A percentile compares a stretch with the other conserved stretches of the same genome.
phyloP scores from a whole-genome alignment of 1,284 basidiomycete genomes.

The Serendipita sp. region DNA sequence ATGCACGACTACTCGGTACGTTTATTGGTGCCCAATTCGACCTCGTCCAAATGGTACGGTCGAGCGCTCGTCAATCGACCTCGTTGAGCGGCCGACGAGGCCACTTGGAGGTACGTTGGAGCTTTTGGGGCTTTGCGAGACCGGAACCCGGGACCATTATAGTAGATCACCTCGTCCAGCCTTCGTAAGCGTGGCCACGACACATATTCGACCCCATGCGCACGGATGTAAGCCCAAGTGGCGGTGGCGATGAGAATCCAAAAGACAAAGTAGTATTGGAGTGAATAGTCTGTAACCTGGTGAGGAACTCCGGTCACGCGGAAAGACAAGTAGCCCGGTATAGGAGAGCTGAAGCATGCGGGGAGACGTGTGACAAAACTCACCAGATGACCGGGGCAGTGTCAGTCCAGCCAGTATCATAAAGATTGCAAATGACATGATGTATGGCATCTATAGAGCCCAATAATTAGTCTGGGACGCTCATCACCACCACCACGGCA shows the following conservation, averaged over 20 bases:
- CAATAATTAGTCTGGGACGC: background rate
- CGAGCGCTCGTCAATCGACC: conserved; percentile 25
- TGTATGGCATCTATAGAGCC: conserved; percentile 65
- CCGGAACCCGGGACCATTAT: conserved; percentile 75
- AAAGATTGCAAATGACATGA: conserved; percentile 68
- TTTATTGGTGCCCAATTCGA: conserved; percentile 51
- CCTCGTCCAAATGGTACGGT: conserved; percentile 30
- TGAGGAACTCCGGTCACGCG: conserved; percentile 8
- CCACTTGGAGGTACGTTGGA: conserved; percentile 22
- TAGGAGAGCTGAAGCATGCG: conserved; percentile 11
- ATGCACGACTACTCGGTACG: conserved; percentile 38
- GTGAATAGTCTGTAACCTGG: conserved; percentile 51
- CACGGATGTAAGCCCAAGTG: conserved; percentile 55
- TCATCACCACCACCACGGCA: background rate
- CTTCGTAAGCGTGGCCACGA: conserved; percentile 87
- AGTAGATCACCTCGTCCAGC: conserved; percentile 72
- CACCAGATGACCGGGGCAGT: conserved; percentile 71
- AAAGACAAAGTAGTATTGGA: conserved; percentile 64
- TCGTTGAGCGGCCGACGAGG: conserved; percentile 17
- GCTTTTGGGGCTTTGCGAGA: conserved; percentile 50
- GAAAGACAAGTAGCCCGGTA: conserved; percentile 5
- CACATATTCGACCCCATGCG: conserved; percentile 78
- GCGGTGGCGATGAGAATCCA: conserved; percentile 56
- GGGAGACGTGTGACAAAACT: conserved; percentile 18
- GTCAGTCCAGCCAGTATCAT: conserved; percentile 77